Percentiles rank a stretch among this genome's conserved stretches.
phyloP scores from a whole-genome alignment of 768 basidiomycete genomes.

The Collybiopsis confluens region DNA sequence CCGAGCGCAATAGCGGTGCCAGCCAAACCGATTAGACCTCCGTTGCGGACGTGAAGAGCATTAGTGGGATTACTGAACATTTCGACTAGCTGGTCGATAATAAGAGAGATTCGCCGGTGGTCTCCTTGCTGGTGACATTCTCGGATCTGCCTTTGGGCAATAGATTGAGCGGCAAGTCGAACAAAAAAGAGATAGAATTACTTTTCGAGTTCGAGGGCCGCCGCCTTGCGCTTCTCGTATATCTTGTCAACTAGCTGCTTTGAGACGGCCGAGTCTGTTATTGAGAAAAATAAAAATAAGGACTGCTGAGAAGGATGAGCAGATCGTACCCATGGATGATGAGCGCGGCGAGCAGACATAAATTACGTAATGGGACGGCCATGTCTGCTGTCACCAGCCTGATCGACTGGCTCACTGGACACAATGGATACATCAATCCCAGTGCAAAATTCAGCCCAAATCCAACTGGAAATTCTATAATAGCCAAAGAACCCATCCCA shows the following conservation, averaged over 20 bases:
- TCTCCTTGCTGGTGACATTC: slow-evolving; percentile 84
- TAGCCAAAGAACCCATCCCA: slow-evolving; percentile 45
- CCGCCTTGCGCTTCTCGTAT: slow-evolving; percentile 95
- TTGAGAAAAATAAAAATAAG: not conserved
- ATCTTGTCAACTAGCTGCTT: slow-evolving; percentile 89
- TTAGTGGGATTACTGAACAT: slow-evolving; percentile 86
- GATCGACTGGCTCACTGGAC: not conserved
- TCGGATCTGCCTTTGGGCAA: slow-evolving; percentile 67
- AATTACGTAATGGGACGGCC: too few relatives aligned
- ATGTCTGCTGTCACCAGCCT: too few relatives aligned
- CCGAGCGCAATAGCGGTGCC: slow-evolving; percentile 96
- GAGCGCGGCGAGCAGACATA: too few relatives aligned
- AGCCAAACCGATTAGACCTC: slow-evolving; percentile 92
- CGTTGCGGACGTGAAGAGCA: slow-evolving; percentile 86
- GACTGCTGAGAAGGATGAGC: not conserved
- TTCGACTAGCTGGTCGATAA: slow-evolving; percentile 91
- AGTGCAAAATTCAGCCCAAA: slow-evolving; percentile 17
- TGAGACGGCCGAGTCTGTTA: slow-evolving; percentile 63
- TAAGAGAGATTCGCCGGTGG: slow-evolving; percentile 73
- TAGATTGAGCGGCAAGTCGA: not conserved
- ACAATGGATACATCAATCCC: not conserved
- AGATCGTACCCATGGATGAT: slow-evolving; percentile 22
- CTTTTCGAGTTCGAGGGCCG: slow-evolving; percentile 96
- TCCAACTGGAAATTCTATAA: slow-evolving; percentile 43
- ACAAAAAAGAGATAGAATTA: slow-evolving; percentile 34